A percentile compares a stretch with the other conserved stretches of the same genome.
These are phyloP conservation scores for Pisolithus marmoratus DNA, from an alignment of 768 basidiomycete genomes.

Conservation along the genomic window DNA sequence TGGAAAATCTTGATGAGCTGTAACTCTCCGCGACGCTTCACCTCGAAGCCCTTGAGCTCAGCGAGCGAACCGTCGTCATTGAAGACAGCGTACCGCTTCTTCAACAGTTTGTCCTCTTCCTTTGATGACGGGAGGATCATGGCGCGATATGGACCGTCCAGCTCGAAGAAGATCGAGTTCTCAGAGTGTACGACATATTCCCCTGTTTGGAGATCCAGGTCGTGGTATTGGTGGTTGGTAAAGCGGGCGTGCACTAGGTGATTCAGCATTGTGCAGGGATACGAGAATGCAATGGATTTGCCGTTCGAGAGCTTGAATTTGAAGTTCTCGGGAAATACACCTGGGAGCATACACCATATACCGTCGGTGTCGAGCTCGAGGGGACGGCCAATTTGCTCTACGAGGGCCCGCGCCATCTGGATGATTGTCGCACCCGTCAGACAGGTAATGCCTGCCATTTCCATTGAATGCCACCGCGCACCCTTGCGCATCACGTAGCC, in stretches of 20 bases:
- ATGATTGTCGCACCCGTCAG: slow-evolving; percentile 97
- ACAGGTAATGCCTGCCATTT: slow-evolving; percentile 99
- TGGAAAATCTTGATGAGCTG: slow-evolving; percentile 99
- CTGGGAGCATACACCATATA: slow-evolving; percentile 99
- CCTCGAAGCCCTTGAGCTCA: slow-evolving; percentile 97
- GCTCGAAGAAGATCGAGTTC: slow-evolving; percentile 99
- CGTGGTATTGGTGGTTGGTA: slow-evolving; percentile 97
- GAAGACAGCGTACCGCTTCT: slow-evolving; percentile 99
- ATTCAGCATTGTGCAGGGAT: slow-evolving; percentile 99
- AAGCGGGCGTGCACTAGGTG: slow-evolving; percentile 94
- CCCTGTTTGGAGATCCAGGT: slow-evolving; percentile 79
- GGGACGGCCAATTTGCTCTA: slow-evolving; percentile 96
- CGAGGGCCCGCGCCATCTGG: slow-evolving; percentile 95
- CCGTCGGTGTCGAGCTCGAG: slow-evolving; percentile 98
- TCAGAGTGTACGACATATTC: slow-evolving; percentile 85
- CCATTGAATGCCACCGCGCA: slow-evolving; percentile 99
- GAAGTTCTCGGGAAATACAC: slow-evolving; percentile 97
- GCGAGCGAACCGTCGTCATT: slow-evolving; percentile 97
- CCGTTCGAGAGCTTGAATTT: slow-evolving; percentile 86
- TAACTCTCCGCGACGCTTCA: slow-evolving; percentile 94
- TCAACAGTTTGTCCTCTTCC: slow-evolving; percentile 96
- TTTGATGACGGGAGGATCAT: slow-evolving; percentile 99
- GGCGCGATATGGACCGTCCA: slow-evolving; percentile 96
- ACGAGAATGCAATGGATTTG: slow-evolving; percentile 85
- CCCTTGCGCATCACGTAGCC: slow-evolving; percentile 99